phyloP scores from a whole-genome alignment of 345 rosid genomes.

The Sapria himalayana region DNA sequence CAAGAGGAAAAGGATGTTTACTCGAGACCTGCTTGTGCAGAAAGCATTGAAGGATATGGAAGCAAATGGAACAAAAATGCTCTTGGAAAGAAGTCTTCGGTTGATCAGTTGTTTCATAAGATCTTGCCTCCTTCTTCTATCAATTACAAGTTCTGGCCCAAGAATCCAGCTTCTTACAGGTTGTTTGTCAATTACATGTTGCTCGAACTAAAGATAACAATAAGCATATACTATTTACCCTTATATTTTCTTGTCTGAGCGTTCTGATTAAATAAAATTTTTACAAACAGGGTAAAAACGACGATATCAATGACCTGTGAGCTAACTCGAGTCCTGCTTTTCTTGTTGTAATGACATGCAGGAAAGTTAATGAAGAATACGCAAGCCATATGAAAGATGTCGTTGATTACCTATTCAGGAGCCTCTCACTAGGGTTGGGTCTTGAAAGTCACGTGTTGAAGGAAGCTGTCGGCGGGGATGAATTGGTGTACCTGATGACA shows the following conservation, averaged over 20 bases:
- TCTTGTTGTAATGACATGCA: conserved; percentile 6
- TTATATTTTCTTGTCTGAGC: no score
- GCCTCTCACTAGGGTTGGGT: conserved; percentile 27
- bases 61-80: conserved; percentile 26
- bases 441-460: conserved; percentile 13
- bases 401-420: conserved; percentile 12
- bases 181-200: background rate
- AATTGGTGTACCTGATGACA: conserved; percentile 28
- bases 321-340: no score
- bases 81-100: conserved; percentile 25
- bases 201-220: no score
- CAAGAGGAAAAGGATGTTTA: conserved; percentile 24
- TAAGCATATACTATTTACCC: no score
- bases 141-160: conserved; percentile 20
- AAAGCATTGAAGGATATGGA: conserved; percentile 30
- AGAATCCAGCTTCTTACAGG: conserved; percentile 13
- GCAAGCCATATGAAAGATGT: conserved; percentile 17
- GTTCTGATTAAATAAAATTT: no score
- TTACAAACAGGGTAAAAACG: no score
- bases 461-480: conserved; percentile 15
- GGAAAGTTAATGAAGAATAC: conserved; percentile 30
- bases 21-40: conserved; percentile 18
- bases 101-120: conserved; percentile 28
- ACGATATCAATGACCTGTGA: no score
- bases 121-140: conserved; percentile 18